These are phyloP conservation scores for Zasmidium angulare DNA, from an alignment of 2,329 filamentous ascomycete genomes.

Conservation along the genomic window DNA sequence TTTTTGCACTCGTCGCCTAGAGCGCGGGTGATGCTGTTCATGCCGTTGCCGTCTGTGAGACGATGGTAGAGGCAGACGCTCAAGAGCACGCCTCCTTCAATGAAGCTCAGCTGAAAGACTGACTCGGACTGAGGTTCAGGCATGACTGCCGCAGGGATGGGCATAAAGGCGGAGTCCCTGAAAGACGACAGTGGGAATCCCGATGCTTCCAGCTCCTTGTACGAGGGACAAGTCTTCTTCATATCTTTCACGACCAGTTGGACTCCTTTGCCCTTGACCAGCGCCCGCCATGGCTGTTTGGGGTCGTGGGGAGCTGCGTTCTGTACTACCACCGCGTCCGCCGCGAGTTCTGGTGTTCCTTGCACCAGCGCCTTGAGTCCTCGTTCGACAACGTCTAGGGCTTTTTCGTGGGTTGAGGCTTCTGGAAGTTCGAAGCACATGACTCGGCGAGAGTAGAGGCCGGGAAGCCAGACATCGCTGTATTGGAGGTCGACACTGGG, in stretches of 20 bases:
- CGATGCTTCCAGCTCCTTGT: slow-evolving; percentile 12
- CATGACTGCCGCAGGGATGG: slow-evolving; percentile 17
- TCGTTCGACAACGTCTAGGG: slow-evolving; percentile 13
- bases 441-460: slow-evolving; percentile 21
- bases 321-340: slow-evolving; percentile 9
- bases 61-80: slow-evolving; percentile 23
- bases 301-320: slow-evolving; percentile 17
- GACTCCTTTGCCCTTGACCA: slow-evolving; percentile 16
- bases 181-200: slow-evolving; percentile 21
- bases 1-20: slow-evolving; percentile 20
- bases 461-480: slow-evolving; percentile 25
- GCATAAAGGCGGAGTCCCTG: slow-evolving; percentile 20
- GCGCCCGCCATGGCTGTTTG: slow-evolving; percentile 18
- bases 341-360: slow-evolving; percentile 24
- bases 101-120: slow-evolving; percentile 20
- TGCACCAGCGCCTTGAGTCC: slow-evolving; percentile 20
- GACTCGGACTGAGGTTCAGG: slow-evolving; percentile 20
- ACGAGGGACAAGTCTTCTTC: slow-evolving; percentile 11
- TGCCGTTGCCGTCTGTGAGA: slow-evolving; percentile 22
- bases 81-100: slow-evolving; percentile 21
- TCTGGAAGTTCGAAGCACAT: slow-evolving; percentile 19
- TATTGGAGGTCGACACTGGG: slow-evolving; percentile 18
- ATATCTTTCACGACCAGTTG: slow-evolving; percentile 21
- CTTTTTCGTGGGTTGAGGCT: slow-evolving; percentile 16
- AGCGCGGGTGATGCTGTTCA: slow-evolving; percentile 24